Evolutionary conservation across 495 filamentous ascomycete species (phyloP).

Genomic region (Podospora fimiseda): DNA sequence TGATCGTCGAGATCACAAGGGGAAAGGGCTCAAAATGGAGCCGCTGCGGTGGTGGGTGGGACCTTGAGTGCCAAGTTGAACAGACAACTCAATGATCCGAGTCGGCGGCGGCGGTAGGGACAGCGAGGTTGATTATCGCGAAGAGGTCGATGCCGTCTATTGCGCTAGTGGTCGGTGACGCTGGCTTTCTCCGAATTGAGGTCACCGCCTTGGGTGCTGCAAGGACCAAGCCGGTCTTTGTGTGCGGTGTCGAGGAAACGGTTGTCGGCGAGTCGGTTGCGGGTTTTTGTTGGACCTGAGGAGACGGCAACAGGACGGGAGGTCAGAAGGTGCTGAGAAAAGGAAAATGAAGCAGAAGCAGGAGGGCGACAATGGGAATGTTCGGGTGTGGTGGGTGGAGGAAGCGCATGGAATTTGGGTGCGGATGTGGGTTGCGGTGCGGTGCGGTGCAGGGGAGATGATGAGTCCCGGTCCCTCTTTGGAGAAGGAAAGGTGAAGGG

Average conservation of each 20-base stretch:
- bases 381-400: neutral
- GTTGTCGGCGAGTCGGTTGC: slow-evolving; percentile 4
- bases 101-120: neutral
- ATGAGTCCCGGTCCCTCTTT: neutral
- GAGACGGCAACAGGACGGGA: neutral
- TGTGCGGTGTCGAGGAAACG: neutral
- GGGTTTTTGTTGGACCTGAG: slow-evolving; percentile 2
- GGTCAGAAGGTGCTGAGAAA: neutral
- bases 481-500: too few species aligned
- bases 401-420: neutral
- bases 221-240: slow-evolving; percentile 7
- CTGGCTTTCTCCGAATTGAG: slow-evolving; percentile 11
- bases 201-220: slow-evolving; percentile 19
- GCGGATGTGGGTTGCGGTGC: neutral
- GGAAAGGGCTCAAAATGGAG: neutral
- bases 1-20: neutral
- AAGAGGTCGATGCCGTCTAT: neutral
- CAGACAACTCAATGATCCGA: neutral
- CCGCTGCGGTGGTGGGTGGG: neutral
- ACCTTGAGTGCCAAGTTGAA: neutral
- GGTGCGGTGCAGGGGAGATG: neutral
- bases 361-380: neutral
- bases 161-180: slow-evolving; percentile 8
- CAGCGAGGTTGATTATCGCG: neutral
- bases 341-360: neutral